These are phyloP conservation scores for Cicer judaicum DNA, from an alignment of 306 rosid genomes.

Conservation along the genomic window DNA sequence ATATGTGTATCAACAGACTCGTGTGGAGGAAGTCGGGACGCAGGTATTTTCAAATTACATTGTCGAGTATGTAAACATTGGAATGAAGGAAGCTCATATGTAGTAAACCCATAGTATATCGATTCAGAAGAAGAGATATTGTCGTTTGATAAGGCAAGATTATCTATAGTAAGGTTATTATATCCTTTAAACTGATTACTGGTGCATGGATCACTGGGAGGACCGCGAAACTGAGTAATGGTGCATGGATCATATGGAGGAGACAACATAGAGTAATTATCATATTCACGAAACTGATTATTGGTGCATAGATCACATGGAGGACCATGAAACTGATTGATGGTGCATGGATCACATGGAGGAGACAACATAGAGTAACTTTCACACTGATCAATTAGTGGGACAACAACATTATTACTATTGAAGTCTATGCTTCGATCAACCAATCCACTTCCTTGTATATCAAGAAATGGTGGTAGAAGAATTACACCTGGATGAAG, in stretches of 20 bases:
- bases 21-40: slow-evolving; percentile 57
- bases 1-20: slow-evolving; percentile 40
- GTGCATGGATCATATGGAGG: no score
- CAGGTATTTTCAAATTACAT: slow-evolving; percentile 56
- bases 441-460: slow-evolving; percentile 48
- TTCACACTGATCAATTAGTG: slow-evolving; percentile 45
- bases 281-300: background rate
- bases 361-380: slow-evolving; percentile 45
- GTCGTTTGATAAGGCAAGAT: no score
- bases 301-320: background rate
- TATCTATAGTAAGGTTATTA: no score
- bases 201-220: slow-evolving; percentile 53
- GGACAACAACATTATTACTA: slow-evolving; percentile 41
- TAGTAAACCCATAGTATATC: slow-evolving; percentile 55
- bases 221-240: no score
- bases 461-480: slow-evolving; percentile 46
- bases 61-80: slow-evolving; percentile 74
- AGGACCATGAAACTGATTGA: slow-evolving; percentile 42
- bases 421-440: slow-evolving; percentile 54
- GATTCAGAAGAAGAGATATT: slow-evolving; percentile 61
- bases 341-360: slow-evolving; percentile 46
- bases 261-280: background rate
- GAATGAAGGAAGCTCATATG: slow-evolving; percentile 99
- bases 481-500: background rate
- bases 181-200: no score